Conservation (phyloP, 495 filamentous ascomycete species). For the Aspergillus indologenus region DNA sequence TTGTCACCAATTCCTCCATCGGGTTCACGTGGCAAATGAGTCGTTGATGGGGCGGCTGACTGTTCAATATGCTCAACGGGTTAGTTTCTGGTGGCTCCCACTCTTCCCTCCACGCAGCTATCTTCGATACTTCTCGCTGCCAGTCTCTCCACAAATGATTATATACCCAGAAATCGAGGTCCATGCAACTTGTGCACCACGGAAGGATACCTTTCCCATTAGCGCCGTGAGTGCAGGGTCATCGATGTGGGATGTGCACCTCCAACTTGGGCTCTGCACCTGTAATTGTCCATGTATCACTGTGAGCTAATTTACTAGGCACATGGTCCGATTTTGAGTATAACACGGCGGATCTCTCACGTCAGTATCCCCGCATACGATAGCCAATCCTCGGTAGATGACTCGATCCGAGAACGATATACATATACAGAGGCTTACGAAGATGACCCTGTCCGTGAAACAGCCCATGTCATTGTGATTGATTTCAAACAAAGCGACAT, state of each 20-base stretch:
- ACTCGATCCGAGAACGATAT: slow-evolving; percentile 19
- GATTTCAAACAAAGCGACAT: slow-evolving; percentile 12
- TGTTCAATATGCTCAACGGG: slow-evolving; percentile 23
- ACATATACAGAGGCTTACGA: slow-evolving; percentile 25
- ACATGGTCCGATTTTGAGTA: slow-evolving; percentile 33
- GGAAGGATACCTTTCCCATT: not conserved
- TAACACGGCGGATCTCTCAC: slow-evolving; percentile 30
- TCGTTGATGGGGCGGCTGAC: slow-evolving; percentile 25
- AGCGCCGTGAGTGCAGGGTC: no score
- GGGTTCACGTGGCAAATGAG: slow-evolving; percentile 35
- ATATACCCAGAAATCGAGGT: no score
- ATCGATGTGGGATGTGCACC: not conserved
- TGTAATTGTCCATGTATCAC: not conserved
- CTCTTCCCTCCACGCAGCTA: not conserved
- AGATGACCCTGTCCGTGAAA: slow-evolving; percentile 37
- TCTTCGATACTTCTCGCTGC: not conserved
- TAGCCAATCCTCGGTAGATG: not conserved
- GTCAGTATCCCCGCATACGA: slow-evolving; percentile 2
- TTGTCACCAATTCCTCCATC: slow-evolving; percentile 56
- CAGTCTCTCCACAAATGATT: no score
- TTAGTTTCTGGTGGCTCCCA: slow-evolving; percentile 4
- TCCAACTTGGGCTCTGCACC: not conserved
- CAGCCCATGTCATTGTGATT: slow-evolving; percentile 9
- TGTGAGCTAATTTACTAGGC: slow-evolving; percentile 24
- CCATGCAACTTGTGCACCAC: not conserved